Evolutionary conservation across 768 basidiomycete genomes (phyloP), one percentile per base, ranked within the genome.

Genomic region (Tulasnella sp.): DNA sequence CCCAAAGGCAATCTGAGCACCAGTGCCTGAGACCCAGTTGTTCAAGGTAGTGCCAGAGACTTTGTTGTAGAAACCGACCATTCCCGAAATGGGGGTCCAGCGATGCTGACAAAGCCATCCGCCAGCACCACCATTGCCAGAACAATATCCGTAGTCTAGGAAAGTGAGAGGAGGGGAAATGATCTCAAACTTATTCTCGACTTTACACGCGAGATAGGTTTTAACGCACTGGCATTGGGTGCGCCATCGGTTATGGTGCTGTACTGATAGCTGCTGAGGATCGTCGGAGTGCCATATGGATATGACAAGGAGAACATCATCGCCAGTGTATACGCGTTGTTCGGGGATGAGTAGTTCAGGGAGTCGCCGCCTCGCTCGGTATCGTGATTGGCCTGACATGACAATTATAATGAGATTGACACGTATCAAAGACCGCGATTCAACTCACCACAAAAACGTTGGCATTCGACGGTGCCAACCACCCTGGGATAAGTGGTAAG

Each of bases 271-370:
- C 79, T 78, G 0, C 82, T 85, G 0, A 85, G 73, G 52, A 86
- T 70, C 0, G 80, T 79, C 0, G 83, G 82, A 8, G 78, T 82
- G 58, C 84, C 83, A 68, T 83, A 86, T 0, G 83, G 74, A 66
- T 82, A 30, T 69, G 71, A 60, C 11, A 86, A 76, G 0, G 82
- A 83, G 72, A 84, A 85, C 30, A 87, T 75, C 9, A 72, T 76
- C 0, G 81, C 82, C 2, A 77, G 74, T 13, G 77, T 75, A 67
- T 85, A 86, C 0, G 79, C 77, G 67, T 85, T 85, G n/a, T 78
- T 79, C 0, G 83, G 74, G 0, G 84, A 84, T 61, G 80, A 78
- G 48, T 73, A 73, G 65, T 78, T 82, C 5, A 86, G 72, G 0
- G 83, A 82, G 27, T 58, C 65, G 1, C 79, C 80, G 55, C 75